These are phyloP conservation scores for Volvox reticuliferus DNA, from an alignment of 139 green algal genomes.

Conservation along the genomic window DNA sequence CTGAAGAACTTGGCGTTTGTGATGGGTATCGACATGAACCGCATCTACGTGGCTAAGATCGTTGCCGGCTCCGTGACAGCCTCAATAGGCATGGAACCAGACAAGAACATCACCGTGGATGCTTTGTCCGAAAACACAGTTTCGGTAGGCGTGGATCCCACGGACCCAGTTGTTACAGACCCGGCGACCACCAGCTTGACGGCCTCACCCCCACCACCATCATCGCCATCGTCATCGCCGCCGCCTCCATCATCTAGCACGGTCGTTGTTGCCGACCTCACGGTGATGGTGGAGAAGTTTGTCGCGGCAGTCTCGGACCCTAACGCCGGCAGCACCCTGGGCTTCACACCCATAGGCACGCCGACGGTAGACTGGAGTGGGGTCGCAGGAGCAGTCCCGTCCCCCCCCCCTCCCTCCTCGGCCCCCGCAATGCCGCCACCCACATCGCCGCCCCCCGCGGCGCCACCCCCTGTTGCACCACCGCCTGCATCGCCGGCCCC, in stretches of 20 bases:
- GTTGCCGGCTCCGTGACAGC: constrained; percentile 5
- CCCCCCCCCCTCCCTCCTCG: not conserved
- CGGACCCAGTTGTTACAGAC: not conserved
- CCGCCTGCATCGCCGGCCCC: not conserved
- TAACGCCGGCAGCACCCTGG: not conserved
- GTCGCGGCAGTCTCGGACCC: not conserved
- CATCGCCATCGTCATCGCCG: not conserved
- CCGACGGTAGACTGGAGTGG: not conserved
- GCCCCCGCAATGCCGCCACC: not conserved
- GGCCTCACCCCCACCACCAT: not conserved
- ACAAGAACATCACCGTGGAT: not conserved
- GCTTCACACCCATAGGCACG: not conserved
- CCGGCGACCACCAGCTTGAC: not conserved
- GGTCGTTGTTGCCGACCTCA: not conserved
- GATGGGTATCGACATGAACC: not conserved
- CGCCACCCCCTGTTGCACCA: not conserved
- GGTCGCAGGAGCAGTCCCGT: not conserved
- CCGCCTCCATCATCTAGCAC: not conserved
- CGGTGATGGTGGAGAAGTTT: not conserved
- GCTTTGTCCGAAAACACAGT: not conserved
- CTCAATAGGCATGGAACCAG: not conserved
- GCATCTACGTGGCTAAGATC: constrained; percentile 23
- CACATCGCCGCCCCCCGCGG: not conserved
- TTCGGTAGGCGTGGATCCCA: not conserved
- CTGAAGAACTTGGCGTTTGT: constrained; percentile 12